Percentiles rank a stretch among this genome's conserved stretches.
Conservation (phyloP, 805 yeast genomes). For the Dipodascopsis uninucleata region DNA sequence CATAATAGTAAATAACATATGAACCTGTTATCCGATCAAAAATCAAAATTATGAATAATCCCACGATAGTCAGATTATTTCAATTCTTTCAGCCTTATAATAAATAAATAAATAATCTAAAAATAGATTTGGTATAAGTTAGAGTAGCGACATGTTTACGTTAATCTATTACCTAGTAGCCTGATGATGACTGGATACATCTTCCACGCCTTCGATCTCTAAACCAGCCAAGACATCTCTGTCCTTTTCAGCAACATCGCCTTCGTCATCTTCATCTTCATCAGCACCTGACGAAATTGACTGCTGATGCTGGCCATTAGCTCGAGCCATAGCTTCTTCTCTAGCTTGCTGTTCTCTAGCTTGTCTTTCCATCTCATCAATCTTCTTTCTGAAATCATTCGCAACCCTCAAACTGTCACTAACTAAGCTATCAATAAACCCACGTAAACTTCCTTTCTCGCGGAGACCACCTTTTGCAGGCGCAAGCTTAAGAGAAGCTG, state of each 20-base stretch:
- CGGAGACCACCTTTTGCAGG: constrained; percentile 21
- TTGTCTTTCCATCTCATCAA: constrained; percentile 51
- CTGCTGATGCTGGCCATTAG: constrained; percentile 11
- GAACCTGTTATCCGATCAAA: too few species aligned
- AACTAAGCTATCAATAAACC: constrained; percentile 83
- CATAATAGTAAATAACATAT: too few species aligned
- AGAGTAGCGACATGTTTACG: too few species aligned
- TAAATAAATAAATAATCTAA: too few species aligned
- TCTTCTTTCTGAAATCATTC: constrained; percentile 78
- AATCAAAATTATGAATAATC: too few species aligned
- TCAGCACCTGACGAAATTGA: constrained; percentile 9
- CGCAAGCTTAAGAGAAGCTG: constrained; percentile 26
- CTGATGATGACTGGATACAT: constrained; percentile 28
- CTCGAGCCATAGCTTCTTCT: constrained; percentile 29
- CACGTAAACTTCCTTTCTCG: constrained; percentile 49
- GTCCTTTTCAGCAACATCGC: constrained; percentile 42
- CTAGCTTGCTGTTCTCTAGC: constrained; percentile 31
- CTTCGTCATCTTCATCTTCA: constrained; percentile 28
- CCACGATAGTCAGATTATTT: too few species aligned
- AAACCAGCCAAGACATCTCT: constrained; percentile 50
- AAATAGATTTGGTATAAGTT: too few species aligned
- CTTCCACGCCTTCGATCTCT: constrained; percentile 44
- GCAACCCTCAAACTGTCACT: constrained; percentile 94
- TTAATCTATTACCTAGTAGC: too few species aligned
- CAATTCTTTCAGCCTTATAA: too few species aligned